Base-by-base conservation (phyloP, 371 early-diverging fungal species). In the Rhizopus delemar region DNA sequence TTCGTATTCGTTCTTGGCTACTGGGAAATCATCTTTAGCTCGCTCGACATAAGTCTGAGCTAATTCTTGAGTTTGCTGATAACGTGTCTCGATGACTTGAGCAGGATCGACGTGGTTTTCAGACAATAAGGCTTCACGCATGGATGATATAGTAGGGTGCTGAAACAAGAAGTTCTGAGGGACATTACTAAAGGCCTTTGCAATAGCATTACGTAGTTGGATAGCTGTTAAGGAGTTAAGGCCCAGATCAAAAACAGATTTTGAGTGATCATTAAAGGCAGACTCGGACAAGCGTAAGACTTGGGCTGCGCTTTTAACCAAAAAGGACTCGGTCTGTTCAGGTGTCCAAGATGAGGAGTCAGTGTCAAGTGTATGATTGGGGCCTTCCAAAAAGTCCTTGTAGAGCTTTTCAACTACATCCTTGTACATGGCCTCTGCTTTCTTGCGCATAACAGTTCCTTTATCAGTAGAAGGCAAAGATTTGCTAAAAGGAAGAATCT, bases 101-200 rank as follows among this genome's bases (percentile, higher is more conserved):
- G 13, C 22, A 15, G 4, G n/a, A 0, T 48, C 45, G 28, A 59
- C 45, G 2, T 34, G 31, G 28, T 36, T 36, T 16, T 41, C 29
- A 3, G 34, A 34, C 15, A 39, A 32, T 0, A 51, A 32, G 8
- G 57, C 51, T n/a, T 51, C 16, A 5, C 63, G 43, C 35, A 77
- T 62, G 2, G 53, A 22, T 2, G 34, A 5, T 4, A 74, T 53
- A 9, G 60, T 67, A 31, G 69, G 67, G 43, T 73, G 43, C n/a
- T 71, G 65, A 33, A 63, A 77, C 29, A 77, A 29, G 53, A 77
- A 69, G 50, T 72, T 70, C 16, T 57, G 67, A 54, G 74, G 46
- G 2, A 77, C 58, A 36, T 65, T 15, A 12, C 53, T 51, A 52
- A 65, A 57, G 2, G n/a, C 9, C 13, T 59, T 11, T 6, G 62